Base-by-base conservation (phyloP, 805 yeast genomes). In the Monosporozyma unispora region DNA sequence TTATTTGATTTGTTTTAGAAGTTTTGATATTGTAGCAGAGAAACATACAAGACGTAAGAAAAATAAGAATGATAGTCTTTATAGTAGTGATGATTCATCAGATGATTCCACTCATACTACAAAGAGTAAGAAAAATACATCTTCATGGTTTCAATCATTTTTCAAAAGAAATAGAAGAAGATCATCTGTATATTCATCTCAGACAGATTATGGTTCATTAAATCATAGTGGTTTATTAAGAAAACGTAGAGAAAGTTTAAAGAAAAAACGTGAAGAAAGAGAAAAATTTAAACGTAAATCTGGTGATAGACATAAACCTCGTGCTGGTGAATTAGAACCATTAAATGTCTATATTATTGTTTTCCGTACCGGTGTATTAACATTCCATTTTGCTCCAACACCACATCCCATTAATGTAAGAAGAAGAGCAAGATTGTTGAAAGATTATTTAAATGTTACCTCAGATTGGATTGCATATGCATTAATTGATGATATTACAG, bases 381-480 rank as follows among this genome's bases (percentile, higher is more conserved):
- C 97, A 0, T 89, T 93, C 70, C 99, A 93, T 69, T 88, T 87
- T 67, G 82, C 88, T 9, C 91, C 96, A 11, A 88, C 97, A 0
- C 96, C 96, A 2, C 99, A 93, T 66, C 95, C 98, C 0, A 86
- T 89, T 45, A 93, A 93, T 61, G 99, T 93, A 29, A 79, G 99
- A 57, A 77, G 98, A 64, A 79, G 99, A 64, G 95, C 96, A 0
- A 75, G 99, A 50, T 70, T 93, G 54, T 73, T 91, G 54, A 76
- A 83, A 53, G 99, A 93, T 64, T 91, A 90, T 61, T 71, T 93
- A 53, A 87, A 87, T 2, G 96, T 93, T 4, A 80, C 91, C 2
- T 81, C 97, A 0, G 98, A 93, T 66, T 93, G 99, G 99, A 84
- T 93, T 44, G 91, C 96, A 1, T 93, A 93, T 68, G 98, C 98